These are phyloP conservation scores for Furcasterigmium furcatum DNA, from an alignment of 2,329 filamentous ascomycete genomes.

Conservation along the genomic window DNA sequence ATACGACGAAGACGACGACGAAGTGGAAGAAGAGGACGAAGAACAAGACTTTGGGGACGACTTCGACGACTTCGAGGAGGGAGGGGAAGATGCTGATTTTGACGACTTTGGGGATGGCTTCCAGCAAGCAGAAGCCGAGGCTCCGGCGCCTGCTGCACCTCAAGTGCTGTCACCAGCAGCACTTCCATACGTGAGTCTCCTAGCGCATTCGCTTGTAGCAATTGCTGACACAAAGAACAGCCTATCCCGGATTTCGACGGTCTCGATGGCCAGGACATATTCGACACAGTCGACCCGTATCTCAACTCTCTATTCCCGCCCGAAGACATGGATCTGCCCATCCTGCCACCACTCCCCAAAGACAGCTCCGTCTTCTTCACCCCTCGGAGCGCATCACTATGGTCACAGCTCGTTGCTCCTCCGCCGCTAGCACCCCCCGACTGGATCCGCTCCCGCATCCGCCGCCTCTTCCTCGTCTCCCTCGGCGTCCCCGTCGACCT, in stretches of 20 bases:
- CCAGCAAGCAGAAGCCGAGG: constrained; percentile 47
- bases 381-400: constrained; percentile 83
- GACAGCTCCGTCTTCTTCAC: constrained; percentile 73
- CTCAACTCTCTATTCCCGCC: constrained; percentile 64
- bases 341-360: constrained; percentile 46
- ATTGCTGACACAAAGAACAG: constrained; percentile 35
- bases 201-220: constrained; percentile 11
- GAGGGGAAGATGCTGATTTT: constrained; percentile 53
- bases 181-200: constrained; percentile 41
- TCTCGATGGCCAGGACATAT: constrained; percentile 58
- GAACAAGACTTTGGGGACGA: constrained; percentile 55
- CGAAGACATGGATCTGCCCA: constrained; percentile 48
- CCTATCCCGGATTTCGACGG: constrained; percentile 66
- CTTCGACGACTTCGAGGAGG: constrained; percentile 62
- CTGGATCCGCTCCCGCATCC: constrained; percentile 95
- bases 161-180: constrained; percentile 28
- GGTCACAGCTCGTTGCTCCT: constrained; percentile 93
- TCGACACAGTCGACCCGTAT: constrained; percentile 61
- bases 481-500: constrained; percentile 94
- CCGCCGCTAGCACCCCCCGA: constrained; percentile 93
- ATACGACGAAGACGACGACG: constrained; percentile 21
- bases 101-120: constrained; percentile 74
- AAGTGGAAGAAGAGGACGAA: constrained; percentile 26
- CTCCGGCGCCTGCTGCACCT: constrained; percentile 21
- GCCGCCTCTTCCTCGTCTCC: constrained; percentile 91